These are phyloP conservation scores for Neurospora sp. DNA, from an alignment of 2,329 filamentous ascomycete species.

Conservation along the genomic window DNA sequence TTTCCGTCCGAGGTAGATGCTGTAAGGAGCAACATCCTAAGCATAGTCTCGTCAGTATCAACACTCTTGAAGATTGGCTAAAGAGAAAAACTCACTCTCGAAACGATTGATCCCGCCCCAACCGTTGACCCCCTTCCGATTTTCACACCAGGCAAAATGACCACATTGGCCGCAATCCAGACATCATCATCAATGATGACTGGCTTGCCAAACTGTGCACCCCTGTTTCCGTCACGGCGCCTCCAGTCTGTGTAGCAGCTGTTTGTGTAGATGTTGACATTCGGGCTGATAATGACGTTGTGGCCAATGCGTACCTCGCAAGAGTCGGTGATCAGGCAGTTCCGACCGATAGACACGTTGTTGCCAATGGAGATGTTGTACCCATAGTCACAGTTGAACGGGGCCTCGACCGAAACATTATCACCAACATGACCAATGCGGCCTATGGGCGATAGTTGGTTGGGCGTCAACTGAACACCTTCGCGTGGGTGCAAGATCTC, in stretches of 20 bases:
- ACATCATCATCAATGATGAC: conserved; percentile 80
- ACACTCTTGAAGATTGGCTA: background rate
- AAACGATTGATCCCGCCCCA: conserved; percentile 77
- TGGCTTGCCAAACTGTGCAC: conserved; percentile 56
- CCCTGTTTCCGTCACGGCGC: conserved; percentile 62
- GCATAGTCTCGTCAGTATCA: background rate
- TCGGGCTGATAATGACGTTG: conserved; percentile 66
- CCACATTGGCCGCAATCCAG: conserved; percentile 69
- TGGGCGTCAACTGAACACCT: conserved; percentile 44
- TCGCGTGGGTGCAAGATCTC: conserved; percentile 60
- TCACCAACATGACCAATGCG: conserved; percentile 58
- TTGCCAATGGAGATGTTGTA: conserved; percentile 88
- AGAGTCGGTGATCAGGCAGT: conserved; percentile 82
- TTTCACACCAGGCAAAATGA: conserved; percentile 67
- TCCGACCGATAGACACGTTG: conserved; percentile 71
- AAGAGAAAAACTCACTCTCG: conserved; percentile 42
- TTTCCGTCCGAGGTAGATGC: conserved; percentile 18
- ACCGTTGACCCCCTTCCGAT: conserved; percentile 73
- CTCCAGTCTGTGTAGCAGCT: conserved; percentile 64
- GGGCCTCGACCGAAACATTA: conserved; percentile 70
- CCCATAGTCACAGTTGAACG: conserved; percentile 83
- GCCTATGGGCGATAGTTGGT: conserved; percentile 39
- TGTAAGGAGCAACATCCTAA: conserved; percentile 19
- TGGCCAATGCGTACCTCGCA: conserved; percentile 73
- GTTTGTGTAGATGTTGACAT: conserved; percentile 76